phyloP scores from a whole-genome alignment of 331 rosid genomes.

The Quercus tomentella region DNA sequence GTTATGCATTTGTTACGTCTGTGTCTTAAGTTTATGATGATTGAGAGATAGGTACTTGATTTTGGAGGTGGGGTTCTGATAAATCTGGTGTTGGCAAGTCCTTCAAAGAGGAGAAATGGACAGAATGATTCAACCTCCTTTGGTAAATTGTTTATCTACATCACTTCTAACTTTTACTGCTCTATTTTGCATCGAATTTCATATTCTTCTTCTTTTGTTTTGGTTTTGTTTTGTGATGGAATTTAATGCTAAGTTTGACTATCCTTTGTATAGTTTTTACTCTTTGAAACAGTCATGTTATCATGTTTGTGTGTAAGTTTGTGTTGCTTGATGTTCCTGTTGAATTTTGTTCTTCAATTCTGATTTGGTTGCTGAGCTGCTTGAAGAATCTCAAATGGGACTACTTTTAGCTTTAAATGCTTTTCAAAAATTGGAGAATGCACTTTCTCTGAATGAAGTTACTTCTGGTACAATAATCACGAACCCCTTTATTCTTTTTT shows the following conservation, averaged over 20 bases:
- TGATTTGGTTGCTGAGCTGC: not conserved
- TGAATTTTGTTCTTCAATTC: slow-evolving; percentile 19
- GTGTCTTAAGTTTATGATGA: slow-evolving; percentile 30
- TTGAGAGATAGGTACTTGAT: slow-evolving; percentile 32
- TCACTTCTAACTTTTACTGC: not conserved
- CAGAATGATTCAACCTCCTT: slow-evolving; percentile 91
- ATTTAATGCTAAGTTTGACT: slow-evolving; percentile 2
- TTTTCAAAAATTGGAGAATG: not conserved
- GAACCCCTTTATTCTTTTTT: not conserved
- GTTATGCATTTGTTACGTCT: slow-evolving; percentile 2
- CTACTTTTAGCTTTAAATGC: not conserved
- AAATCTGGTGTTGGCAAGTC: slow-evolving; percentile 29
- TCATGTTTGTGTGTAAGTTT: not conserved
- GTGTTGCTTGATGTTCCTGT: not conserved
- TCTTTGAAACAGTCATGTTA: slow-evolving; percentile 5
- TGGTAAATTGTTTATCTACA: slow-evolving; percentile 51
- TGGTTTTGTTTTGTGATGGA: slow-evolving; percentile 4
- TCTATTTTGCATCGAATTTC: not conserved
- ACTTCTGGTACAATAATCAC: slow-evolving; percentile 8
- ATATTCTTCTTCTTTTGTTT: not conserved
- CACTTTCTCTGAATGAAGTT: slow-evolving; percentile 3
- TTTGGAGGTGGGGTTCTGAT: slow-evolving; percentile 24
- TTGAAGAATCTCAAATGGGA: not conserved
- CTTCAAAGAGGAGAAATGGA: slow-evolving; percentile 54
- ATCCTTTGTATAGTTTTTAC: not conserved